A percentile compares a stretch with the other conserved stretches of the same genome.
These are phyloP conservation scores for Millerozyma miso DNA, from an alignment of 805 yeast genomes.

Conservation along the genomic window DNA sequence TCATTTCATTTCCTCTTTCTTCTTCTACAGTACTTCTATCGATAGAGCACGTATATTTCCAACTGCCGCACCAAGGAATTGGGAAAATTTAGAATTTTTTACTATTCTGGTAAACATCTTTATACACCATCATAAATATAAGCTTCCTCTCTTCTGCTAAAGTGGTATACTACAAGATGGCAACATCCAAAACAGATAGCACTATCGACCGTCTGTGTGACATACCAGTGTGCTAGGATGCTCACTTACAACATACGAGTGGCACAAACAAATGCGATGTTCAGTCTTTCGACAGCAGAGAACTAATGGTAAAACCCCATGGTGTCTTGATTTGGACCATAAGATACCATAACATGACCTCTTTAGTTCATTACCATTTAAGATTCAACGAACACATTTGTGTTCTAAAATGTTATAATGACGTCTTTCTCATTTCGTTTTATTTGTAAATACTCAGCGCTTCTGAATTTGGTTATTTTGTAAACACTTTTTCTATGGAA, in stretches of 20 bases:
- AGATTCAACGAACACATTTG: not conserved
- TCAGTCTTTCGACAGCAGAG: not conserved
- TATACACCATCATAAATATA: too few species aligned
- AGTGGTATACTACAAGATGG: too few species aligned
- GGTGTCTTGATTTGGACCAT: constrained; percentile 73
- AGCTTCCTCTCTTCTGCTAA: too few species aligned
- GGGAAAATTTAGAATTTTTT: too few species aligned
- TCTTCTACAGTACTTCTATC: too few species aligned
- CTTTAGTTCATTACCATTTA: not conserved
- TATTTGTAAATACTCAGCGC: constrained; percentile 9
- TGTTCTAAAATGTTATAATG: not conserved
- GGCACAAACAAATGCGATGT: not conserved
- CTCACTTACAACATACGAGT: not conserved
- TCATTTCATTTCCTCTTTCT: too few species aligned
- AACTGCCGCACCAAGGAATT: too few species aligned
- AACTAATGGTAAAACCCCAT: constrained; percentile 16
- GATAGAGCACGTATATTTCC: too few species aligned
- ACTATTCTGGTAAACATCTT: too few species aligned
- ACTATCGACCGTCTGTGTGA: too few species aligned
- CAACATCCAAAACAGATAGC: too few species aligned
- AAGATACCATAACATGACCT: constrained; percentile 60
- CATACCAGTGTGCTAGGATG: too few species aligned
- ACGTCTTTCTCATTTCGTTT: constrained; percentile 9
- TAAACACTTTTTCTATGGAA: constrained; percentile 2
- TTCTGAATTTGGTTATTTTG: constrained; percentile 3